Evolutionary conservation across 768 basidiomycete species (phyloP).

Genomic region (Leccinum truebloodii): DNA sequence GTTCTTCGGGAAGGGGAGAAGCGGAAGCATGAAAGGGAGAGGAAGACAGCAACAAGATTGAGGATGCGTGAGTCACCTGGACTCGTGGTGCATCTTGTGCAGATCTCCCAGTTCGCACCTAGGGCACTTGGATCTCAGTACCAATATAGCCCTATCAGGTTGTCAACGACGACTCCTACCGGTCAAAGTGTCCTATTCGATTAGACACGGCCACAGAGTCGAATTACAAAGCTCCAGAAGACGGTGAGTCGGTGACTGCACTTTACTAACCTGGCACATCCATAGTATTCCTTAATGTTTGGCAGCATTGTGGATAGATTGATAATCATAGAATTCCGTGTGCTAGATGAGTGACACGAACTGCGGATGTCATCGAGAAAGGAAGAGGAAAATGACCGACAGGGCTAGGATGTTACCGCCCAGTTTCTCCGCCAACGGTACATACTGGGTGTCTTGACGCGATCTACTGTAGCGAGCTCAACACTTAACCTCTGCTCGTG

Average conservation of each 20-base stretch:
- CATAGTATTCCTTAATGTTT: background rate
- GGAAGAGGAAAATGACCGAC: background rate
- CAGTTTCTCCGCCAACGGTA: background rate
- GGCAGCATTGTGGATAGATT: background rate
- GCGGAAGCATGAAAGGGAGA: background rate
- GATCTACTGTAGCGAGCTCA: background rate
- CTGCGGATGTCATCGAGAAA: background rate
- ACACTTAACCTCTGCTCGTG: background rate
- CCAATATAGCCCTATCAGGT: too few species aligned
- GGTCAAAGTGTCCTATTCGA: too few species aligned
- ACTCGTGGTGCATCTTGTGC: too few species aligned
- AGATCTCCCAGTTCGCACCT: background rate
- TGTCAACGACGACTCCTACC: too few species aligned
- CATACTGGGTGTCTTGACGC: too few species aligned
- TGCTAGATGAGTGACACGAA: background rate
- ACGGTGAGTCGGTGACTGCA: background rate
- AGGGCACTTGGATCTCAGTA: background rate
- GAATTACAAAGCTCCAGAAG: background rate
- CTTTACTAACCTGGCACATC: background rate
- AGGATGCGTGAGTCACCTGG: background rate
- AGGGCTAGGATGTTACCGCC: background rate
- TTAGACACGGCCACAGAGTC: background rate
- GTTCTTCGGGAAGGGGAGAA: background rate
- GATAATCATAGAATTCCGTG: background rate
- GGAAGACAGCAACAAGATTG: conserved; percentile 45